These are phyloP conservation scores for Penicillium canescens DNA, from an alignment of 495 filamentous ascomycete species.

Conservation along the genomic window DNA sequence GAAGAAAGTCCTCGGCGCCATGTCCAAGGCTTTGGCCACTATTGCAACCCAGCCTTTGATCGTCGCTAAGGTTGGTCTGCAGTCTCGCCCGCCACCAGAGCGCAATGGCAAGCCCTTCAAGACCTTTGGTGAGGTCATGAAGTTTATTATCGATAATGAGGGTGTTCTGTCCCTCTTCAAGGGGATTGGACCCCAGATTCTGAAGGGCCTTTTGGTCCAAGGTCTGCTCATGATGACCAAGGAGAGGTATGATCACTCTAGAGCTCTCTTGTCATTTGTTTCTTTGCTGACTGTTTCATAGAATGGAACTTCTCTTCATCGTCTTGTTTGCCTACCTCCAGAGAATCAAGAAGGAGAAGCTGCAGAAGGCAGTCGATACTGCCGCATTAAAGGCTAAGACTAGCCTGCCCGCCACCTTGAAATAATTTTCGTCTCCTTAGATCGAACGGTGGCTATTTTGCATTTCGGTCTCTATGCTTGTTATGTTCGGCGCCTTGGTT, in stretches of 20 bases:
- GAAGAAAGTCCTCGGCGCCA: constrained; percentile 75
- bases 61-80: constrained; percentile 95
- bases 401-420: constrained; percentile 46
- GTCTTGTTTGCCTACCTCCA: constrained; percentile 80
- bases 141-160: constrained; percentile 86
- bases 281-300: constrained; percentile 38
- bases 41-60: constrained; percentile 94
- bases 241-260: constrained; percentile 67
- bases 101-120: constrained; percentile 92
- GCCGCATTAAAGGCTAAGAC: constrained; percentile 40
- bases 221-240: constrained; percentile 99
- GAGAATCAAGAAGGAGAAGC: constrained; percentile 66
- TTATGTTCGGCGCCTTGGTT: constrained; percentile 28
- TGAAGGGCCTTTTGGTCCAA: constrained; percentile 92
- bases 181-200: constrained; percentile 90
- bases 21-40: constrained; percentile 91
- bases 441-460: background rate
- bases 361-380: constrained; percentile 62
- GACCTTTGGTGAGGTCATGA: constrained; percentile 93
- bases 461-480: constrained; percentile 15
- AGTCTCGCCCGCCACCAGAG: constrained; percentile 84
- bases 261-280: background rate
- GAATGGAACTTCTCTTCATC: constrained; percentile 88
- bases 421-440: constrained; percentile 29
- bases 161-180: constrained; percentile 85